Conservation (phyloP, 139 green algal species). For the Chlamydomonas incerta region DNA sequence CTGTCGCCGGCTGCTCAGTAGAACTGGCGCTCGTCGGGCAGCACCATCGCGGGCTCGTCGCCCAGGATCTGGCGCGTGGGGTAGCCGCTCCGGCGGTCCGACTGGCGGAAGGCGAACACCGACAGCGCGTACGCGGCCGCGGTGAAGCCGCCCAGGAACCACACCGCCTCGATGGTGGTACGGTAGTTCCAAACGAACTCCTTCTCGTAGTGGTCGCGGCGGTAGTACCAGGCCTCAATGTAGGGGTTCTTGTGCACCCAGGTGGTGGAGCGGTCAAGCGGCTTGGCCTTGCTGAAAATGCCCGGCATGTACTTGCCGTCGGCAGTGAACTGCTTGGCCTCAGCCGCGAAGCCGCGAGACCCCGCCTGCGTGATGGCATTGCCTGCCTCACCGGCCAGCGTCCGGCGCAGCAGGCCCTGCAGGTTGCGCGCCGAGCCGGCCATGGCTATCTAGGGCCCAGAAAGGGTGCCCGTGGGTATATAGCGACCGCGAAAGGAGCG, state of each 20-base stretch:
- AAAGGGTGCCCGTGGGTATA: not conserved
- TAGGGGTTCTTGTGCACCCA: constrained; percentile 50
- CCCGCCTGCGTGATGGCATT: constrained; percentile 6
- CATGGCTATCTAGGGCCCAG: not conserved
- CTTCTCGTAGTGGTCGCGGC: constrained; percentile 50
- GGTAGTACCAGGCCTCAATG: constrained; percentile 53
- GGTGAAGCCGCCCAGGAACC: constrained; percentile 42
- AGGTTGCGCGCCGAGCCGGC: constrained; percentile 17
- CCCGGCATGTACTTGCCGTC: constrained; percentile 38
- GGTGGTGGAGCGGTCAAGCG: constrained; percentile 35
- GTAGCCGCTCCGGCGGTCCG: constrained; percentile 41
- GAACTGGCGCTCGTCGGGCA: constrained; percentile 53
- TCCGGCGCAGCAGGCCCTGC: constrained; percentile 15
- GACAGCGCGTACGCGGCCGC: constrained; percentile 37
- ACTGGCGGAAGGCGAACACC: constrained; percentile 32
- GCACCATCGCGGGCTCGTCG: constrained; percentile 29
- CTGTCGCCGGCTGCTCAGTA: constrained; percentile 27
- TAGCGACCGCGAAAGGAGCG: too few relatives aligned
- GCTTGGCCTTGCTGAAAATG: constrained; percentile 42
- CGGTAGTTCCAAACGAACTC: constrained; percentile 49
- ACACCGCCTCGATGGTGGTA: constrained; percentile 47
- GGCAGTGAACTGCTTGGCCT: constrained; percentile 24
- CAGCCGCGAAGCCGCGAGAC: constrained; percentile 18
- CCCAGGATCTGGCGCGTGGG: constrained; percentile 33
- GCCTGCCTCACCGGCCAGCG: not conserved